These are phyloP conservation scores for Diospyros kaki DNA, from an alignment of 148 eudicot species.

Conservation along the genomic window DNA sequence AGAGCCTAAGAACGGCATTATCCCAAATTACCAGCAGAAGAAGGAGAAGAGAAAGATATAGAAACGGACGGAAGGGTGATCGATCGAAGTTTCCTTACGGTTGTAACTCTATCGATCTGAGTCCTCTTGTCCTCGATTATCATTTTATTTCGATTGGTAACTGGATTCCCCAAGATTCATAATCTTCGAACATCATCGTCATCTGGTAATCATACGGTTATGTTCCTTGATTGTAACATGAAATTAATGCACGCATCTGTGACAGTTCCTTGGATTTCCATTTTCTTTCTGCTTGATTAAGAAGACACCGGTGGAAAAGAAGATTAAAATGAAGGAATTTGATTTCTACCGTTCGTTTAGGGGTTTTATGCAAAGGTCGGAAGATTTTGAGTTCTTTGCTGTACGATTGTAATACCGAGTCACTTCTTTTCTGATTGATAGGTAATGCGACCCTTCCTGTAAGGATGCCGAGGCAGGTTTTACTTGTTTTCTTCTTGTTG, in stretches of 20 bases:
- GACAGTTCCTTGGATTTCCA: not conserved
- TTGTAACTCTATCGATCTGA: too few species aligned
- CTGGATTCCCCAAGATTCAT: not conserved
- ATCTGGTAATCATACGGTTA: not conserved
- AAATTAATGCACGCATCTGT: not conserved
- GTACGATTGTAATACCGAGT: not conserved
- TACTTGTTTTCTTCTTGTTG: constrained; percentile 23
- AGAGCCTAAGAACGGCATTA: too few species aligned
- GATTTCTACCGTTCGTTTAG: not conserved
- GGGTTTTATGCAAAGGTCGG: not conserved
- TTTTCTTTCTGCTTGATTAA: not conserved
- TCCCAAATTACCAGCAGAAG: too few species aligned
- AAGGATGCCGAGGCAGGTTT: constrained; percentile 23
- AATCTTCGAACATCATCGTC: not conserved
- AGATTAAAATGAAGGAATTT: not conserved
- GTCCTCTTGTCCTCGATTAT: too few species aligned
- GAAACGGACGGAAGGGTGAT: too few species aligned
- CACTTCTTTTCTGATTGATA: not conserved
- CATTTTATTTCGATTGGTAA: too few species aligned
- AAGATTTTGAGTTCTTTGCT: not conserved
- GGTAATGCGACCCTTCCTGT: not conserved
- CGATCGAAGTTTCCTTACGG: too few species aligned
- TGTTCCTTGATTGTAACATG: not conserved
- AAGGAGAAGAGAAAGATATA: too few species aligned
- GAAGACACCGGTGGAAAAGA: not conserved